Conservation (phyloP, 1,284 basidiomycete genomes). For the Omphalotus olearius region DNA sequence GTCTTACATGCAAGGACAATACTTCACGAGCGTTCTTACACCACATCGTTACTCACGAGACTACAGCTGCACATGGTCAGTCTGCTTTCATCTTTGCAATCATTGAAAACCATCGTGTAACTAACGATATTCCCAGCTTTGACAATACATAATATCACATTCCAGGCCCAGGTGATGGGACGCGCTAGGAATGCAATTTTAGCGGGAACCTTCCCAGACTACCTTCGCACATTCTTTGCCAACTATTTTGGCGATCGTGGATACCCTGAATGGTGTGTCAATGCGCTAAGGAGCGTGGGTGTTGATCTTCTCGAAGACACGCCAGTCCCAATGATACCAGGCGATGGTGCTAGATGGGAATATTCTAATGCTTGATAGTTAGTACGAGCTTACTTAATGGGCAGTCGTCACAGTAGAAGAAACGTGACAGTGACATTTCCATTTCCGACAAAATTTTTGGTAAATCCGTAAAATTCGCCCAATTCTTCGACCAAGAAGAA, state of each 20-base stretch:
- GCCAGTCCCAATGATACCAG: conserved; percentile 45
- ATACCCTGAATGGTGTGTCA: conserved; percentile 82
- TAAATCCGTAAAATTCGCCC: no score
- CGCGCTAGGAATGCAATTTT: conserved; percentile 75
- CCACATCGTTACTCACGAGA: conserved; percentile 71
- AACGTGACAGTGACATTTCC: no score
- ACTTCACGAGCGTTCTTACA: conserved; percentile 69
- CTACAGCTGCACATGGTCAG: conserved; percentile 74
- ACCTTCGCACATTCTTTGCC: conserved; percentile 68
- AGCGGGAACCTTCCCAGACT: conserved; percentile 69
- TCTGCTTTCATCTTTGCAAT: conserved; percentile 16
- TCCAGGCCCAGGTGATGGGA: conserved; percentile 81
- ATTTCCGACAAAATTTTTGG: no score
- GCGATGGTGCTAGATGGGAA: conserved; percentile 73
- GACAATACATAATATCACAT: conserved; percentile 76
- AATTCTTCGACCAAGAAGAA: no score
- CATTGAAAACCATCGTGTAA: conserved; percentile 14
- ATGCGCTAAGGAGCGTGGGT: conserved; percentile 70
- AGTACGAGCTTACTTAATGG: no score
- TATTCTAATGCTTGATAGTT: conserved; percentile 33
- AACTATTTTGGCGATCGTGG: conserved; percentile 65
- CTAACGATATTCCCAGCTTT: conserved; percentile 41
- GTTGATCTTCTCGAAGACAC: conserved; percentile 64
- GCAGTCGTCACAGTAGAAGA: no score
- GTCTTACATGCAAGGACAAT: conserved; percentile 68